Conservation (phyloP, 495 filamentous ascomycete species). For the Penicillium ochrochloron region DNA sequence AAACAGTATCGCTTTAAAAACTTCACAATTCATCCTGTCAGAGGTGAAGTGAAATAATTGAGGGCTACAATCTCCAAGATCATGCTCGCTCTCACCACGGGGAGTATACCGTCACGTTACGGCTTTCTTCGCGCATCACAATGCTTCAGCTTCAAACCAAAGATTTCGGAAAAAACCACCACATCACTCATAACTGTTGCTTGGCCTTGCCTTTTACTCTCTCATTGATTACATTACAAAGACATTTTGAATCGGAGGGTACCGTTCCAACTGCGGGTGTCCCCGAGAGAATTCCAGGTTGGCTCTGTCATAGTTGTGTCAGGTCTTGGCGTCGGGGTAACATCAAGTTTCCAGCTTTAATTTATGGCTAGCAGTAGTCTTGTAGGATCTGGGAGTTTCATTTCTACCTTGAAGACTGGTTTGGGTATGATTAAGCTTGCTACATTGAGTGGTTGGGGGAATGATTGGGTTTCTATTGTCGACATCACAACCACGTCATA, state of each 20-base stretch:
- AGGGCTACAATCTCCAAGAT: too few relatives aligned
- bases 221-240: not conserved
- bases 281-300: not conserved
- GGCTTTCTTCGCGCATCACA: too few relatives aligned
- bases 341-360: not conserved
- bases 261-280: not conserved
- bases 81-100: too few relatives aligned
- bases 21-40: not conserved
- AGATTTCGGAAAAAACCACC: too few relatives aligned
- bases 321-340: not conserved
- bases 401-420: not conserved
- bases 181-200: too few relatives aligned
- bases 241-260: not conserved
- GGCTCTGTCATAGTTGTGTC: slow-evolving; percentile 2
- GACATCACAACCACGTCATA: slow-evolving; percentile 5
- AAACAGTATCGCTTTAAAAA: not conserved
- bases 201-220: not conserved
- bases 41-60: too few relatives aligned
- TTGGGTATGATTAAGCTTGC: not conserved
- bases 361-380: not conserved
- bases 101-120: too few relatives aligned
- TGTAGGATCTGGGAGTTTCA: not conserved
- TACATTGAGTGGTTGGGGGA: not conserved
- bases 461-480: not conserved
- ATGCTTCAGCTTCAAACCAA: too few relatives aligned